Conservation (phyloP, 2,329 filamentous ascomycete genomes). For the Apiospora sp. region DNA sequence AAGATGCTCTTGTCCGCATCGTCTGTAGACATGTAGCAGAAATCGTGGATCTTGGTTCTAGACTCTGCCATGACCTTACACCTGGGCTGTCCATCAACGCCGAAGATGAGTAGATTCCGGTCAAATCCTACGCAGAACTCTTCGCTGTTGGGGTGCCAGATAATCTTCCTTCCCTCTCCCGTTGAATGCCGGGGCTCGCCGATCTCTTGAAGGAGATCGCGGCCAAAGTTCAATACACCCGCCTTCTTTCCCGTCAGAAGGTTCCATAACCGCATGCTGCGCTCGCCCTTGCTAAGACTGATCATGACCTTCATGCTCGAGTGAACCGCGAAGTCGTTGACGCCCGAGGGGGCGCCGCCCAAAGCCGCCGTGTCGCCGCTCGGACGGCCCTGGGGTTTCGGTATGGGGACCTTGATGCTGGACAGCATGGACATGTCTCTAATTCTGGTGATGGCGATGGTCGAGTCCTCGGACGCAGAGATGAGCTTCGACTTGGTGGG, state of each 20-base stretch:
- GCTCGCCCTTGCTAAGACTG: constrained; percentile 87
- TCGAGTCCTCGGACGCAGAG: constrained; percentile 89
- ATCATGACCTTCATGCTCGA: constrained; percentile 98
- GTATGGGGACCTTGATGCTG: constrained; percentile 86
- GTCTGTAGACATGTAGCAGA: constrained; percentile 72
- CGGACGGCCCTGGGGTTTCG: constrained; percentile 80
- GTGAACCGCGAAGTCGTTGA: constrained; percentile 95
- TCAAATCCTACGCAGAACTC: constrained; percentile 93
- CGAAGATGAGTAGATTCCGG: constrained; percentile 83
- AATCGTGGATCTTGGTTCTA: constrained; percentile 82
- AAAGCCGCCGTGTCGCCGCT: constrained; percentile 88
- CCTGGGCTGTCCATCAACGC: constrained; percentile 84
- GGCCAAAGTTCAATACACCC: constrained; percentile 85
- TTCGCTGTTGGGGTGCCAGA: constrained; percentile 77
- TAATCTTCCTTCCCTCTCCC: constrained; percentile 83
- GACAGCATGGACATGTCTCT: constrained; percentile 90
- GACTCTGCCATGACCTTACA: constrained; percentile 75
- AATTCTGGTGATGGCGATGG: constrained; percentile 84
- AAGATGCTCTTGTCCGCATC: constrained; percentile 64
- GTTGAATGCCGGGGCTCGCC: constrained; percentile 79
- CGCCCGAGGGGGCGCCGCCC: constrained; percentile 82
- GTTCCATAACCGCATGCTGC: constrained; percentile 94
- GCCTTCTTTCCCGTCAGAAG: constrained; percentile 96
- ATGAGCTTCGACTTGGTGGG: constrained; percentile 88
- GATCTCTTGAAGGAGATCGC: constrained; percentile 74